These are phyloP conservation scores for Trichoderma asperellum DNA, from an alignment of 2,329 filamentous ascomycete genomes.

Conservation along the genomic window DNA sequence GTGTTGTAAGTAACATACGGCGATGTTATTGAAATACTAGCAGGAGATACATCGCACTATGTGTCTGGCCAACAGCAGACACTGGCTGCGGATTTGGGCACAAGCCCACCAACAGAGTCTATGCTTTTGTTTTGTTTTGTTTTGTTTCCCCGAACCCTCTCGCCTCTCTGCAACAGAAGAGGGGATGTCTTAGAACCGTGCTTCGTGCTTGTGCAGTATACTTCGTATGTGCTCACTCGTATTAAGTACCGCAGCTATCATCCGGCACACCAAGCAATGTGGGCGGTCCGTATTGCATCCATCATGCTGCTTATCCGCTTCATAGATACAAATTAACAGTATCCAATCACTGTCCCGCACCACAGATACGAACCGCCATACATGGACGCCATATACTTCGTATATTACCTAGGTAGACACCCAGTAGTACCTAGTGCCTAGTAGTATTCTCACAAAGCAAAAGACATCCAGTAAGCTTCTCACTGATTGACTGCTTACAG, in stretches of 20 bases:
- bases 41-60: neutral
- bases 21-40: neutral
- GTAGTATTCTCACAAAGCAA: no score
- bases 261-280: neutral
- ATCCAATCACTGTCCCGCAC: neutral
- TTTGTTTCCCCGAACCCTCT: neutral
- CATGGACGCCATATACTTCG: neutral
- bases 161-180: neutral
- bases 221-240: neutral
- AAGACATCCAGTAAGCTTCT: neutral
- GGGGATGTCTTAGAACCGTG: neutral
- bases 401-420: neutral
- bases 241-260: neutral
- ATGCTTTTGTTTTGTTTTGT: neutral
- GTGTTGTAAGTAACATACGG: neutral
- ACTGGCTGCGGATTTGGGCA: neutral
- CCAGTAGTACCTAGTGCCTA: no score
- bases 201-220: neutral
- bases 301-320: neutral
- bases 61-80: neutral
- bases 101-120: neutral
- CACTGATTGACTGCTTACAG: slow-evolving; percentile 8
- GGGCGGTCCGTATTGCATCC: neutral
- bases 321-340: neutral
- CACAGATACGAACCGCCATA: neutral